A percentile compares a stretch with the other conserved stretches of the same genome.
Conservation (phyloP, 495 filamentous ascomycete genomes). For the Oleoguttula mirabilis region DNA sequence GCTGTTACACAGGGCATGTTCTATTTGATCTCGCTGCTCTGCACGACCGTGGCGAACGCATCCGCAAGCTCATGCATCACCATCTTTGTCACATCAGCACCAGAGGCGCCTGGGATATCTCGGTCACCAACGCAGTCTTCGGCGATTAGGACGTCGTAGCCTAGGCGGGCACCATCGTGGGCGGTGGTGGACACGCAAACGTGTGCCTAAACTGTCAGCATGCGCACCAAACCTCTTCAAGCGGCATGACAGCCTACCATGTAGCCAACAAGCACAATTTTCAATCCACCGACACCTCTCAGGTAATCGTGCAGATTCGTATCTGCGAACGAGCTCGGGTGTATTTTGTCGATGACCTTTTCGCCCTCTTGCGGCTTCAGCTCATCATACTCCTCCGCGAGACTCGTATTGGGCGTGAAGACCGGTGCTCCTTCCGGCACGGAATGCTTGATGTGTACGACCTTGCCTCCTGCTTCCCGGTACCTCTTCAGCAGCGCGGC, state of each 20-base stretch:
- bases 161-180: slow-evolving; percentile 40
- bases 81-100: slow-evolving; percentile 28
- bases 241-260: slow-evolving; percentile 25
- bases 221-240: neutral
- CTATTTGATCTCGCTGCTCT: slow-evolving; percentile 29
- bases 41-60: slow-evolving; percentile 29
- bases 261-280: slow-evolving; percentile 42
- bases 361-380: slow-evolving; percentile 36
- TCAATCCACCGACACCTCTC: slow-evolving; percentile 30
- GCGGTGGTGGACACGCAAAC: slow-evolving; percentile 51
- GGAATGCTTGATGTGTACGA: slow-evolving; percentile 47
- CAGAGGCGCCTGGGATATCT: slow-evolving; percentile 40
- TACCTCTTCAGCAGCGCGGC: slow-evolving; percentile 39
- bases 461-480: slow-evolving; percentile 34
- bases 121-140: slow-evolving; percentile 48
- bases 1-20: no score
- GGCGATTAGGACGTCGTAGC: slow-evolving; percentile 46
- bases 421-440: slow-evolving; percentile 46
- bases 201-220: slow-evolving; percentile 34
- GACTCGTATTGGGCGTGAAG: slow-evolving; percentile 43
- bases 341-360: slow-evolving; percentile 37
- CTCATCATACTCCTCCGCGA: slow-evolving; percentile 44
- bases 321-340: slow-evolving; percentile 37
- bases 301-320: slow-evolving; percentile 37
- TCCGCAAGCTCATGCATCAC: slow-evolving; percentile 28